Base-by-base conservation (phyloP, 2,329 filamentous ascomycete genomes). In the Pseudogymnoascus sp. region DNA sequence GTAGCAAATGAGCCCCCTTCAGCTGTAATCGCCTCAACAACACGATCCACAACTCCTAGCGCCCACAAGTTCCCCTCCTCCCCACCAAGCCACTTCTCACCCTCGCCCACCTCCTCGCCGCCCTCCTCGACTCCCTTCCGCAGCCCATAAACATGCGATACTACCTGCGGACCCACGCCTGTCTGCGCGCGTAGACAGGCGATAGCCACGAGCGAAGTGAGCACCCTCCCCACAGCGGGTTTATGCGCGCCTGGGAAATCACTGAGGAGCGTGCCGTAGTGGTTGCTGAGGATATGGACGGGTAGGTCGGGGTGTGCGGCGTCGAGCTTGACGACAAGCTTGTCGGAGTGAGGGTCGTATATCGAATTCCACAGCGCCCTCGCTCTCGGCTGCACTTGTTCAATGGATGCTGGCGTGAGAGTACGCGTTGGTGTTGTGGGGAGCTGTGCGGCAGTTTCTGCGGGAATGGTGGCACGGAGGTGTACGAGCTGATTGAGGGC, bases 141-240 rank as follows among this genome's bases (percentile, higher is more conserved):
- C 75, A 96, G 72, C 0, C 91, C 91, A 76, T 92, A 93, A 0
- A 95, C 81, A 75, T 96, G 91, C 68, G 87, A 91, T n/a, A 89
- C 76, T 10, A 96, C 89, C 78, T 95, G 91, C 1, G 90, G 91
- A 0, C 86, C 91, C 0, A 95, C 91, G 0, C 91, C 91, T 10
- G 88, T 89, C 79, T 95, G 91, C 53, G 90, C 83, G 3, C 91
- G 77, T 73, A 96, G 73, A 70, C 89, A 92, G 5, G 89, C 81
- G 31, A 96, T 82, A 0, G 88, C 91, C 3, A 92, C 80, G 13
- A 95, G 75, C 62, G 84, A 88, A 0, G 90, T 95, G 66, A 91
- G 75, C 0, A 90, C 82, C 0, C 91, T 77, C 0, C 91, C 91
- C 0, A 90, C 83, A 17, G 80, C 82, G 0, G 76, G 79, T 5